Conservation (phyloP, 2,329 filamentous ascomycete species). For the Didymella exigua region DNA sequence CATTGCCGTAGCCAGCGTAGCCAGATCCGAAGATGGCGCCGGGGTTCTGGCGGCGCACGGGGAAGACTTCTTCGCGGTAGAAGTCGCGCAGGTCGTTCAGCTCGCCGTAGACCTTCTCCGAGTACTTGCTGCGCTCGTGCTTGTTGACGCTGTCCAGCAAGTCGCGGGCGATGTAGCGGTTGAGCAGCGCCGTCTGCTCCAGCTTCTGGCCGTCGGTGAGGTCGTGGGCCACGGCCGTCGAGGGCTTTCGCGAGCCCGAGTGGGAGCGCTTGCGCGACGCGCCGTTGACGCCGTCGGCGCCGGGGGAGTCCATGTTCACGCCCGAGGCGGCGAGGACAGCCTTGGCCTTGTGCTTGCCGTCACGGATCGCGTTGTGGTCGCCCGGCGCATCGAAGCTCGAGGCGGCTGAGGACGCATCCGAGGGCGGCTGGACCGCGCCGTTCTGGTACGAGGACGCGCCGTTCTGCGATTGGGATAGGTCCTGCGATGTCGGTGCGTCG, state of each 20-base stretch:
- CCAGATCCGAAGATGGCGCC: conserved; percentile 69
- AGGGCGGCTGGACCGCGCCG: conserved; percentile 44
- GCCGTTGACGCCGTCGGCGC: conserved; percentile 54
- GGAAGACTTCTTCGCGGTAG: conserved; percentile 57
- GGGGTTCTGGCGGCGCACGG: conserved; percentile 62
- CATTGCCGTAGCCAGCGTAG: conserved; percentile 89
- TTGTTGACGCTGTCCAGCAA: conserved; percentile 63
- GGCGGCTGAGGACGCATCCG: conserved; percentile 33
- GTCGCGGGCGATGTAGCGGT: conserved; percentile 70
- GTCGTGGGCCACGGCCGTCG: conserved; percentile 46
- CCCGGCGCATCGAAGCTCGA: conserved; percentile 34
- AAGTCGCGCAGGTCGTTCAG: conserved; percentile 36
- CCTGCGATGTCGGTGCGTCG: conserved; percentile 31
- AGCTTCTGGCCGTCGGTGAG: conserved; percentile 46
- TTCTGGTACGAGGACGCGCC: conserved; percentile 41
- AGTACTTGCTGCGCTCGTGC: conserved; percentile 52
- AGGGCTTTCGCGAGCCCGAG: conserved; percentile 61
- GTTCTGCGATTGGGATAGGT: conserved; percentile 32
- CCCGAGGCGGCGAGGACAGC: conserved; percentile 63
- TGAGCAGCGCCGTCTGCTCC: conserved; percentile 56
- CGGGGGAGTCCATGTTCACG: conserved; percentile 41
- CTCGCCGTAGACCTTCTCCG: conserved; percentile 70
- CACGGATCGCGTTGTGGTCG: conserved; percentile 57
- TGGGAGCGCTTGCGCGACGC: conserved; percentile 64
- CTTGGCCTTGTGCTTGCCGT: conserved; percentile 66